A percentile compares a stretch with the other conserved stretches of the same genome.
Evolutionary conservation across 2,329 filamentous ascomycete species (phyloP).

Genomic region (Neofusicoccum ribis): DNA sequence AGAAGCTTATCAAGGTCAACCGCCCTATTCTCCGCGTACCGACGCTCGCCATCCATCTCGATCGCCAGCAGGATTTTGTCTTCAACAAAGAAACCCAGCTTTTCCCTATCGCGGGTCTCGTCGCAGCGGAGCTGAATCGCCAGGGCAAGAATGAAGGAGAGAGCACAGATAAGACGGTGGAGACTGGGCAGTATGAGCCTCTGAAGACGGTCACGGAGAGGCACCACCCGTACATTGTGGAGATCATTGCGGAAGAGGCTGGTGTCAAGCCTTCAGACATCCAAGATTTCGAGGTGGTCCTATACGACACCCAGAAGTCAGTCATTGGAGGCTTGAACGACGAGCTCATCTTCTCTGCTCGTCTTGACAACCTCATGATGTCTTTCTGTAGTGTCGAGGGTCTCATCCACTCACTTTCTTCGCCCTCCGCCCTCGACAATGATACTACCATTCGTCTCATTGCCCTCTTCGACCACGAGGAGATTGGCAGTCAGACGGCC

Average conservation of each 20-base stretch:
- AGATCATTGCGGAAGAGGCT: conserved; percentile 79
- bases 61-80: conserved; percentile 80
- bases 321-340: conserved; percentile 86
- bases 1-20: conserved; percentile 87
- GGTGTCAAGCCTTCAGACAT: conserved; percentile 70
- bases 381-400: conserved; percentile 89
- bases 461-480: conserved; percentile 95
- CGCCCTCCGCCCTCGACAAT: conserved; percentile 65
- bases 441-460: conserved; percentile 87
- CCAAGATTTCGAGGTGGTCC: conserved; percentile 92
- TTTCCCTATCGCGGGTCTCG: conserved; percentile 88
- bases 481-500: conserved; percentile 88
- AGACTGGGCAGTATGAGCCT: conserved; percentile 62
- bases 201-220: conserved; percentile 76
- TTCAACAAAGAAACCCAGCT: conserved; percentile 98
- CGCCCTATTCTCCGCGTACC: conserved; percentile 89
- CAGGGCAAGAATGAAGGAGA: conserved; percentile 56
- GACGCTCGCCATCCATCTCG: conserved; percentile 89
- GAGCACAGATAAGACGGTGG: conserved; percentile 43
- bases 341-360: conserved; percentile 94
- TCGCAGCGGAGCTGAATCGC: conserved; percentile 84
- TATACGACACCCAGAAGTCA: conserved; percentile 93
- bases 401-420: conserved; percentile 74
- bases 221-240: conserved; percentile 84
- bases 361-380: conserved; percentile 94